Evolutionary conservation across 2,329 filamentous ascomycete species (phyloP), one percentile per base, ranked within the genome.

Genomic region (Microcyclospora tardicrescens): DNA sequence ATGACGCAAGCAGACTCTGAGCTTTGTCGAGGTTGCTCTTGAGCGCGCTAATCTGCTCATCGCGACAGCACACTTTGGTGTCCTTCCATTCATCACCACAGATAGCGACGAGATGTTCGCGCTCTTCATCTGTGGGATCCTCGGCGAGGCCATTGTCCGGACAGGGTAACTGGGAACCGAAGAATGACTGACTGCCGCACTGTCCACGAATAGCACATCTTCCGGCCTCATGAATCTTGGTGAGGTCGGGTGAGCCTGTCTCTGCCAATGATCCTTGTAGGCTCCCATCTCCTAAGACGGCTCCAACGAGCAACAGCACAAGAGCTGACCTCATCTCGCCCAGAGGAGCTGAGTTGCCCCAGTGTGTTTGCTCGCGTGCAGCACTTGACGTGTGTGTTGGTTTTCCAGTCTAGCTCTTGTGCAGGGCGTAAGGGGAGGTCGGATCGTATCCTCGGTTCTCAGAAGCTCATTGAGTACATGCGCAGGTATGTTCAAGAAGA

Each of bases 201-300:
- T 93, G 81, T 6, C 86, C 86, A 36, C 89, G 77, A 45, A 96
- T 84, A 1, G 89, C 85, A 61, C 89, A 96, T 47, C 89, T 75
- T 31, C 89, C 89, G 36, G 79, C 69, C 62, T 95, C 87, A 52
- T 95, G 89, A 33, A 45, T 51, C 33, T 35, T 43, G 13, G 53
- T 56, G 43, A 50, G 47, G 34, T 49, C 39, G 5, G 19, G 19
- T 24, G 19, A 24, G 19, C 19, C 10, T 24, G 19, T 8, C 19
- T 24, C 19, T 24, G 4, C 19, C 19, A 24, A 24, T 24, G 19
- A 24, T 5, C 8, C 19, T 24, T 4, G 19, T 24, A 24, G 19
- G 5, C 8, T 24, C 19, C 19, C 19, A 24, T 24, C 19, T 24
- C 19, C 19, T 24, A 24, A 8, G 8, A 24, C 19, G 19, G 19